phyloP scores from a whole-genome alignment of 2,329 filamentous ascomycete genomes.

The Sclerotinia trifoliorum region DNA sequence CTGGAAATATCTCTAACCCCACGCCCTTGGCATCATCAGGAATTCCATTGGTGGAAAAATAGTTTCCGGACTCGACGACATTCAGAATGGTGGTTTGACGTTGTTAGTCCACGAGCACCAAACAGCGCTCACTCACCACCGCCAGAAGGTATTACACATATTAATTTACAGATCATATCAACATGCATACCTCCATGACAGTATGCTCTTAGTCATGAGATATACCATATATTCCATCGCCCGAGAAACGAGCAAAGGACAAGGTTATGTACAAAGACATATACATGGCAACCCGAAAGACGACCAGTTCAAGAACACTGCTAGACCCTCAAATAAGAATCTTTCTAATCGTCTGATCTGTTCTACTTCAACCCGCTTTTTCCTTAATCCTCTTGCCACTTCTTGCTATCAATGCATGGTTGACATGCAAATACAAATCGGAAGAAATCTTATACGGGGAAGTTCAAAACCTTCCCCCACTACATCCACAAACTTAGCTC shows the following conservation, averaged over 20 bases:
- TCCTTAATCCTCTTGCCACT: not conserved
- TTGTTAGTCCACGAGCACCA: not conserved
- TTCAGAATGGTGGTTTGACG: not conserved
- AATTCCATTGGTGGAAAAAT: conserved; percentile 18
- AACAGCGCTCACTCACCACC: not conserved
- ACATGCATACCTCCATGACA: conserved; percentile 9
- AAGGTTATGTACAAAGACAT: not conserved
- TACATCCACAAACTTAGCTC: not conserved
- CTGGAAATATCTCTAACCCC: conserved; percentile 12
- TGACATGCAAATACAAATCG: conserved; percentile 12
- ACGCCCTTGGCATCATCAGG: conserved; percentile 16
- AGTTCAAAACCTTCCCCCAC: conserved; percentile 9
- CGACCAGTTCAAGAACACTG: not conserved
- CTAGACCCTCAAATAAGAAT: not conserved
- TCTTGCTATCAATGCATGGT: conserved; percentile 8
- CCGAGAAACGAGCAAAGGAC: not conserved
- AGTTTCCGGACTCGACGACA: conserved; percentile 13
- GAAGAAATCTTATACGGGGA: conserved; percentile 11
- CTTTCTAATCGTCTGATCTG: not conserved
- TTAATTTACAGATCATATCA: not conserved
- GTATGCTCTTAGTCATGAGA: conserved; percentile 14
- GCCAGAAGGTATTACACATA: not conserved
- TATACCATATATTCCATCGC: not conserved
- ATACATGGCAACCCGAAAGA: not conserved
- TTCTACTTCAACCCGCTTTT: conserved; percentile 1